Conservation (phyloP, 1,284 basidiomycete species). For the Anthracocystis panici-leucophaei region DNA sequence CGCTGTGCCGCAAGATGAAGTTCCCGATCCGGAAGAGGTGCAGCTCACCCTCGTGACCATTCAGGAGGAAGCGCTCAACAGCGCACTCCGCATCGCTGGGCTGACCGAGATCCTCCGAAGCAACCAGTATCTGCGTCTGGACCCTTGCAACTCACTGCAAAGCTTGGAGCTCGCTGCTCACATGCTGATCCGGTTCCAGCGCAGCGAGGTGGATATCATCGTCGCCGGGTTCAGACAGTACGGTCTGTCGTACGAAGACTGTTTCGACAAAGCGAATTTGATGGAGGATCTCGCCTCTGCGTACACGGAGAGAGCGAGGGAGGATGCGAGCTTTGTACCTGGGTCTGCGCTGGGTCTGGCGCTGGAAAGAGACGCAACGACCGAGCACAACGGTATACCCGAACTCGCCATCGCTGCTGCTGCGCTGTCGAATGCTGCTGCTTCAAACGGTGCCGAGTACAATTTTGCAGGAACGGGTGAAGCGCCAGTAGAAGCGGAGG, state of each 20-base stretch:
- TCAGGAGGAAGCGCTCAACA: conserved; percentile 82
- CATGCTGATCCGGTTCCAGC: conserved; percentile 53
- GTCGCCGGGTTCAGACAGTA: conserved; percentile 88
- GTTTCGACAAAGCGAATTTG: conserved; percentile 80
- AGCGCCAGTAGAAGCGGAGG: not conserved
- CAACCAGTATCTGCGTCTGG: conserved; percentile 58
- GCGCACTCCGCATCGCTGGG: conserved; percentile 85
- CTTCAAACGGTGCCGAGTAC: conserved; percentile 10
- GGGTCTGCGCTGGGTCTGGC: conserved; percentile 43
- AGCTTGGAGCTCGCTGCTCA: conserved; percentile 37
- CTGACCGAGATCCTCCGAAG: conserved; percentile 74
- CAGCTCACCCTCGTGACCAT: conserved; percentile 28
- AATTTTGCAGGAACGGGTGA: not conserved
- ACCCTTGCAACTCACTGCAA: conserved; percentile 51
- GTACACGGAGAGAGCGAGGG: conserved; percentile 37
- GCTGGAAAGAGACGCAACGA: conserved; percentile 26
- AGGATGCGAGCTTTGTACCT: conserved; percentile 37
- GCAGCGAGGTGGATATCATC: conserved; percentile 80
- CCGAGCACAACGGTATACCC: conserved; percentile 31
- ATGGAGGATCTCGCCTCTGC: conserved; percentile 58
- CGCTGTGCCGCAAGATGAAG: conserved; percentile 15
- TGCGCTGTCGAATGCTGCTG: conserved; percentile 44
- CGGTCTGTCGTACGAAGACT: conserved; percentile 77
- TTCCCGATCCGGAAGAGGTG: conserved; percentile 50
- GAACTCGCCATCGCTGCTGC: conserved; percentile 47